Evolutionary conservation across 768 basidiomycete genomes (phyloP), one percentile per base, ranked within the genome.

Genomic region (Sutorius australiensis): DNA sequence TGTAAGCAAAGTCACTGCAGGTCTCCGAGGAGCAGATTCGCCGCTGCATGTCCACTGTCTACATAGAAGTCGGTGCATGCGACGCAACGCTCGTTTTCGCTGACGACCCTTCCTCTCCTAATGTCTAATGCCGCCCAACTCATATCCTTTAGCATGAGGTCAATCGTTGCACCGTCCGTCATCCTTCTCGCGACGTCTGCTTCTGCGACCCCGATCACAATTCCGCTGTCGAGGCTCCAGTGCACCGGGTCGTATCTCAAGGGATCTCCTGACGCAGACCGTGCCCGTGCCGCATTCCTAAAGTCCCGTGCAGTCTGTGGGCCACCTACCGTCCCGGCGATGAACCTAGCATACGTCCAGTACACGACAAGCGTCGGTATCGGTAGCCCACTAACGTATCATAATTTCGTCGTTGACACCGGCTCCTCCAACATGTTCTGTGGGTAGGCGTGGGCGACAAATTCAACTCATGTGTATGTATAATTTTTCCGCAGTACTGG

Each of bases 351-450:
- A 32, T 61, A 63, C 16, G 31, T 39, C 8, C 60, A 55, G 43
- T 71, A 69, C 51, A 60, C 60, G 6, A 52, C 59, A 0, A 56
- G 53, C 2, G 60, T 70, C 14, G 66, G 63, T 13, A 62, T 71
- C 7, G 68, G 68, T 27, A 49, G 24, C 24, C 69, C 68, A 17
- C 36, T 58, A 6, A 69, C 66, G 9, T 57, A 64, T 38, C 66
- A 68, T 50, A 58, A 63, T 41, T 60, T 70, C 9, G 34, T 70
- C 6, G 51, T 70, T 13, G 71, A 71, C 49, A 71, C 71, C 3
- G 67, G 70, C 6, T 63, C 62, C 24, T 65, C 70, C 14, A 70
- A 68, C 47, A 72, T 65, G 0, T 70, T 69, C 46, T 60, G 69
- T 46, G 57, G 54, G 47, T 52, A 16, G 24, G 55, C 48, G 2